These are phyloP conservation scores for Chamaecyparis obtusa DNA, from an alignment of 75 land plant genomes.

Conservation along the genomic window DNA sequence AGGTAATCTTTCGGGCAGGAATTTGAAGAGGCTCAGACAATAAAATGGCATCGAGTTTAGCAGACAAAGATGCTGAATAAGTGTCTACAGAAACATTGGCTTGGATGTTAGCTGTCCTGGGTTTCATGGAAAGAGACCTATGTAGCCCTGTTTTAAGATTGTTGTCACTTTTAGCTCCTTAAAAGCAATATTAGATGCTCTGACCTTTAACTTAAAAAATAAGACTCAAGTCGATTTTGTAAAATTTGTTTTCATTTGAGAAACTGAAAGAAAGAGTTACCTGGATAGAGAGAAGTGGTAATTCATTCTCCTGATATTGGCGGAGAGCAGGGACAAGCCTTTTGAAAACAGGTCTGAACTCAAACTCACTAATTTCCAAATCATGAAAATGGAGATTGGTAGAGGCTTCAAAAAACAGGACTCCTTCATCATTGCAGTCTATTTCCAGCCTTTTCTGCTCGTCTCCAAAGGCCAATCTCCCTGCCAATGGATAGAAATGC, in stretches of 20 bases:
- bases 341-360: neutral
- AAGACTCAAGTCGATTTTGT: too few species aligned
- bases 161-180: neutral
- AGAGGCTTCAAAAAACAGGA: neutral
- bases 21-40: neutral
- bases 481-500: slow-evolving; percentile 13
- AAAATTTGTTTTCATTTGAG: too few species aligned
- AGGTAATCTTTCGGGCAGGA: neutral
- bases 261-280: neutral
- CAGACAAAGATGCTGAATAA: neutral
- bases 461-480: slow-evolving; percentile 1
- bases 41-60: neutral
- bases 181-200: neutral
- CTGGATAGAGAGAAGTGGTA: neutral
- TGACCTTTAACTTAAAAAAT: too few species aligned
- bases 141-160: neutral
- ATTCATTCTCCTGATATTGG: neutral
- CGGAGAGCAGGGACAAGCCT: neutral
- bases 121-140: neutral
- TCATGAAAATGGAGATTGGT: neutral
- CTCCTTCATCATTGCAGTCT: neutral
- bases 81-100: neutral
- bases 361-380: neutral
- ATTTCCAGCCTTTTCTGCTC: neutral
- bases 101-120: too few species aligned